Conservation (phyloP, 495 filamentous ascomycete species). For the Podospora pseudocomata region DNA sequence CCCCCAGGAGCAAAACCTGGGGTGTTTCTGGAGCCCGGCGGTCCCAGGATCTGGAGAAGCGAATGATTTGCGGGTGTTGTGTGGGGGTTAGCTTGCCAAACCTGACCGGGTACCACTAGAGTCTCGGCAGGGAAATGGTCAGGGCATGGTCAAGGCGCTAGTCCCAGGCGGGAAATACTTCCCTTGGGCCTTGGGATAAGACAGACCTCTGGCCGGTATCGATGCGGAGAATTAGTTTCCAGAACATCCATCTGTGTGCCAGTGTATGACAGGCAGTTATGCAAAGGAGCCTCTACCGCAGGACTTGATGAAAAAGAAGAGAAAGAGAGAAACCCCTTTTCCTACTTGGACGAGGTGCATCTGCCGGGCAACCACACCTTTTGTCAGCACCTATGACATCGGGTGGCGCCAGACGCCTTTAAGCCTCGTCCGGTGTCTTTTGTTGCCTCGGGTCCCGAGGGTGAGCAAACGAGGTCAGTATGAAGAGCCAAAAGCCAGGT, state of each 20-base stretch:
- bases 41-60: constrained; percentile 24
- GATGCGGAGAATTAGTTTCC: constrained; percentile 8
- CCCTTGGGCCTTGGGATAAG: constrained; percentile 1
- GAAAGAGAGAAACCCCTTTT: not conserved
- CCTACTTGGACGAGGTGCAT: not conserved
- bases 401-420: not conserved
- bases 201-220: not conserved
- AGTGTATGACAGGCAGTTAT: constrained; percentile 9
- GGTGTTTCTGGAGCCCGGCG: constrained; percentile 14
- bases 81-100: constrained; percentile 36
- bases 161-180: constrained; percentile 20
- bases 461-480: not conserved
- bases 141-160: constrained; percentile 14
- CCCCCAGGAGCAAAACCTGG: constrained; percentile 18
- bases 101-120: constrained; percentile 14
- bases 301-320: not conserved
- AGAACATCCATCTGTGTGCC: not conserved
- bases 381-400: not conserved
- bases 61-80: constrained; percentile 29
- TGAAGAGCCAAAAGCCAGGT: not conserved
- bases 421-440: not conserved
- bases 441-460: not conserved
- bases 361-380: not conserved
- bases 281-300: not conserved
- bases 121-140: constrained; percentile 17